Base-by-base conservation (phyloP, 2,329 filamentous ascomycete species). In the Chrysoporthe austroafricana region DNA sequence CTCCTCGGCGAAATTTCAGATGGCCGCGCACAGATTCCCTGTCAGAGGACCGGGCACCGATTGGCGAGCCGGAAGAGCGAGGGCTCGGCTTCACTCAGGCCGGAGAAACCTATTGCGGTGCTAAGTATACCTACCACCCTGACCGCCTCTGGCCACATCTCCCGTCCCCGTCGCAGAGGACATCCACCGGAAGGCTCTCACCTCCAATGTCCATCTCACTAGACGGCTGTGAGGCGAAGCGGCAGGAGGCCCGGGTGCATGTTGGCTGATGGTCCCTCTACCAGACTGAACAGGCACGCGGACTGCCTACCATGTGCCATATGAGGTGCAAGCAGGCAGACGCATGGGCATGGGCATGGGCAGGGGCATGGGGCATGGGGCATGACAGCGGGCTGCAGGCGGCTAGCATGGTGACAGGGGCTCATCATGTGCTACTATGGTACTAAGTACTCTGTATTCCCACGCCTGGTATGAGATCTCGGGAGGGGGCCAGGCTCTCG, bases 1-100 rank as follows among this genome's bases (percentile, higher is more conserved):
- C 54, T 39, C 18, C 54, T 57, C 54, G 54, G 54, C 54, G 54
- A 57, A 57, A 57, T 57, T 57, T 57, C 9, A 57, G 54, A 57
- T 34, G 54, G 34, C 39, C 54, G 34, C 32, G 54, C 54, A 57
- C 14, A 57, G 14, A 14, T 57, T 57, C 54, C 54, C 16, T 57
- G 54, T 57, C 32, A 11, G 54, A 39, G 16, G 54, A 39, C 54
- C n/a, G 18, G 26, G 34, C 54, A 57, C 54, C 54, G 54, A 57
- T 57, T 57, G 54, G 54, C 32, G 54, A 18, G 32, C 34, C 54
- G 14, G 50, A 34, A 14, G 14, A 16, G 54, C 16, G 34, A 6
- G 3, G 8, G 18, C 34, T 57, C 54, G 34, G 16, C 6, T 9
- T 39, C 32, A 39, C 13, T n/a, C 54, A 39, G 54, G 14, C 50